Evolutionary conservation across 2,329 filamentous ascomycete genomes (phyloP).

Genomic region (Xylariaceae sp.): DNA sequence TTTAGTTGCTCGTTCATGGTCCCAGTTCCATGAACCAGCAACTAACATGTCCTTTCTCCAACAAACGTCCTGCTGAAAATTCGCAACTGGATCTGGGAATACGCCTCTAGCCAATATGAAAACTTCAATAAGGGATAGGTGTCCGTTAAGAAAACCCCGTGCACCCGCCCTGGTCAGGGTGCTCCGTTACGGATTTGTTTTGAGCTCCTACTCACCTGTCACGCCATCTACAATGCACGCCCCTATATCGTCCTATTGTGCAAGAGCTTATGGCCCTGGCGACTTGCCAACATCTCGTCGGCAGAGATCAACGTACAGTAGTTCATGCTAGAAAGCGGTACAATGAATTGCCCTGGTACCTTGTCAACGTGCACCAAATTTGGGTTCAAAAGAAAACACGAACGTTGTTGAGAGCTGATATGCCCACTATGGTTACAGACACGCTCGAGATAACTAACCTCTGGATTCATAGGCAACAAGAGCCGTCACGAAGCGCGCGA

Average conservation of each 20-base stretch:
- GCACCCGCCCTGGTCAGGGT: constrained; percentile 24
- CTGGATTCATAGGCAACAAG: constrained; percentile 22
- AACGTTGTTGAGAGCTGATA: neutral
- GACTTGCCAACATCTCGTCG: constrained; percentile 26
- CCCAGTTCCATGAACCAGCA: constrained; percentile 19
- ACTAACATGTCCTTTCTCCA: constrained; percentile 18
- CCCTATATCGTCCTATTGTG: constrained; percentile 6
- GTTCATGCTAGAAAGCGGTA: constrained; percentile 26
- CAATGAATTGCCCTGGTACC: neutral
- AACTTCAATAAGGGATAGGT: constrained; percentile 17
- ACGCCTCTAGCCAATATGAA: constrained; percentile 23
- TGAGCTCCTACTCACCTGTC: constrained; percentile 24
- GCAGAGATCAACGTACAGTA: constrained; percentile 25
- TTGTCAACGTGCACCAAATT: no score
- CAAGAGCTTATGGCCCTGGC: constrained; percentile 24
- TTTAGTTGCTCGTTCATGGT: constrained; percentile 5
- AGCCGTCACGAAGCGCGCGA: constrained; percentile 21
- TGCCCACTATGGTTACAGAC: constrained; percentile 12
- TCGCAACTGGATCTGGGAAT: constrained; percentile 27
- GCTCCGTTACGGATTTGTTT: constrained; percentile 23
- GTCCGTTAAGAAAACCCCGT: constrained; percentile 9
- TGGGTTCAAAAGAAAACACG: neutral
- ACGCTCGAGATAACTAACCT: constrained; percentile 20
- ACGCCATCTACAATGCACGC: constrained; percentile 24
- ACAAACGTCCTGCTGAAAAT: constrained; percentile 24